phyloP scores from a whole-genome alignment of 306 rosid genomes.

The Alnus glutinosa region DNA sequence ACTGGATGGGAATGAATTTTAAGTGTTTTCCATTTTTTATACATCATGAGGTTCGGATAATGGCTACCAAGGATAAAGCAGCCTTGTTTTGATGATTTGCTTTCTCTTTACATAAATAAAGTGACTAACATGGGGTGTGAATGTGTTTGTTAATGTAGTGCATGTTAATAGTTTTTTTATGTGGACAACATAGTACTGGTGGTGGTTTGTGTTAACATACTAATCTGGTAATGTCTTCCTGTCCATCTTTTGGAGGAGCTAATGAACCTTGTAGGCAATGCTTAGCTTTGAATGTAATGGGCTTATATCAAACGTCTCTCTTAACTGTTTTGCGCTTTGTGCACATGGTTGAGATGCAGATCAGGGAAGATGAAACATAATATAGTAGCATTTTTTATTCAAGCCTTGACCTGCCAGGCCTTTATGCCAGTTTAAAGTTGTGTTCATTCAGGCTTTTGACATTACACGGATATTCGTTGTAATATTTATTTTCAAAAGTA shows the following conservation, averaged over 20 bases:
- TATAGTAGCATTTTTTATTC: neutral
- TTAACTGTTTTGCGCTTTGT: conserved; percentile 46
- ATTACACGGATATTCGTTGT: neutral
- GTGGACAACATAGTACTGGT: neutral
- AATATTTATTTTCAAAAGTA: neutral
- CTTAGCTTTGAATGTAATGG: conserved; percentile 44
- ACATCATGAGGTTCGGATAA: neutral
- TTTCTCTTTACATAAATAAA: neutral
- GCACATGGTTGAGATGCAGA: conserved; percentile 38
- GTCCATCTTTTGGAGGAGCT: conserved; percentile 49
- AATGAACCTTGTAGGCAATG: conserved; percentile 15
- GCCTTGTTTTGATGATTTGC: neutral
- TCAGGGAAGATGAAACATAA: conserved; percentile 49
- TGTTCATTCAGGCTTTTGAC: neutral
- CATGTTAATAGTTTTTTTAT: neutral
- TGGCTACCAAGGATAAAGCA: neutral
- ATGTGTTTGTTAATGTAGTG: neutral
- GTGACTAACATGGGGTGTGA: neutral
- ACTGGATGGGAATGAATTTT: neutral
- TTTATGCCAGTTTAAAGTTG: neutral
- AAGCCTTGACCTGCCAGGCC: neutral
- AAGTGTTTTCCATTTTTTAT: neutral
- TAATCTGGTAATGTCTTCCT: neutral
- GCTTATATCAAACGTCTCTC: conserved; percentile 43
- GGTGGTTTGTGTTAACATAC: neutral